Percentiles rank a stretch among this genome's conserved stretches.
Evolutionary conservation across 768 basidiomycete genomes (phyloP).

Genomic region (Termitomyces sp.): DNA sequence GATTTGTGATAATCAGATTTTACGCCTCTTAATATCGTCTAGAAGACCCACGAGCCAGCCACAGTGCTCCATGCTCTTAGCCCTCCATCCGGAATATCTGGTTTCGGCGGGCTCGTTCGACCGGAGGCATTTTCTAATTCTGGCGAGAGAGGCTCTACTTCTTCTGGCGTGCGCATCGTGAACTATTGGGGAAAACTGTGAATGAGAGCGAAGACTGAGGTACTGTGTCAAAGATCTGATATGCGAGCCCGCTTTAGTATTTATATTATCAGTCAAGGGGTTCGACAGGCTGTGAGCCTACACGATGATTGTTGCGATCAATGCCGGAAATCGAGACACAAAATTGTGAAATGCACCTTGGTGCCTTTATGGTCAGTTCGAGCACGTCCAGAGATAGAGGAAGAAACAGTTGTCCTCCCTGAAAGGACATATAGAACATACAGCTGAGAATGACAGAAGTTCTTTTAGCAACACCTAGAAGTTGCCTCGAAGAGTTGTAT

Average conservation of each 20-base stretch:
- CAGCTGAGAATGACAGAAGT: background rate
- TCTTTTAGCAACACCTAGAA: background rate
- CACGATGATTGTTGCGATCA: constrained; percentile 1
- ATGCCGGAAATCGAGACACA: background rate
- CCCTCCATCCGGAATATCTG: constrained; percentile 7
- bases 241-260: background rate
- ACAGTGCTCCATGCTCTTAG: constrained; percentile 11
- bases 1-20: background rate
- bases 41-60: constrained; percentile 7
- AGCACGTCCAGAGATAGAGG: background rate
- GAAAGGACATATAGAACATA: background rate
- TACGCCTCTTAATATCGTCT: background rate
- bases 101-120: background rate
- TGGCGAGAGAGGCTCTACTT: background rate
- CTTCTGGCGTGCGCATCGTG: background rate
- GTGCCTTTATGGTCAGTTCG: too few relatives aligned
- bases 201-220: background rate
- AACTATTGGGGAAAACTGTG: background rate
- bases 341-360: background rate
- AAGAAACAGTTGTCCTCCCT: background rate
- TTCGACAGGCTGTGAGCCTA: background rate
- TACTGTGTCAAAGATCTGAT: background rate
- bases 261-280: background rate
- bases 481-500: too few relatives aligned
- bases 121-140: background rate